Percentiles rank a stretch among this genome's conserved stretches.
phyloP scores from a whole-genome alignment of 2,329 filamentous ascomycete species.

The Aspergillus sergii region DNA sequence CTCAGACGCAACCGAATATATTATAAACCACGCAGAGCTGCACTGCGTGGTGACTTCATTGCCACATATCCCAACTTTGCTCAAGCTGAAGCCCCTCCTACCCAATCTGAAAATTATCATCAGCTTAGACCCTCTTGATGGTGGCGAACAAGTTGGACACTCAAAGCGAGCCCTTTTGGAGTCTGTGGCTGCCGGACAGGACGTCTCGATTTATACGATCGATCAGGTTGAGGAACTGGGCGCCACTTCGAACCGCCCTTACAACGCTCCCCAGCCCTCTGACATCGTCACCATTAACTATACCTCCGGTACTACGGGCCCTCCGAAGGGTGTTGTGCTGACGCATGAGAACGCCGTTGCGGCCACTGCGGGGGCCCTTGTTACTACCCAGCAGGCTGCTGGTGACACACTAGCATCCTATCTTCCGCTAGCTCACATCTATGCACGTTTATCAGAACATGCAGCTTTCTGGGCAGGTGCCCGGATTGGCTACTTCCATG shows the following conservation, averaged over 20 bases:
- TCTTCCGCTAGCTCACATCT: slow-evolving; percentile 92
- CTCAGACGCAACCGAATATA: slow-evolving; percentile 88
- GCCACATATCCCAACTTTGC: slow-evolving; percentile 75
- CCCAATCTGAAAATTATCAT: slow-evolving; percentile 86
- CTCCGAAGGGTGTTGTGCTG: slow-evolving; percentile 67
- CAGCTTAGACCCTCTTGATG: slow-evolving; percentile 79
- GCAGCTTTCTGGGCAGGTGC: slow-evolving; percentile 70
- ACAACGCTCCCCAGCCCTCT: slow-evolving; percentile 70
- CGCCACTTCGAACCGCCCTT: slow-evolving; percentile 66
- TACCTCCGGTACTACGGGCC: slow-evolving; percentile 66
- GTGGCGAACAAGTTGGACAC: slow-evolving; percentile 73
- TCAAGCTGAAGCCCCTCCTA: slow-evolving; percentile 77
- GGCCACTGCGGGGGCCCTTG: slow-evolving; percentile 64
- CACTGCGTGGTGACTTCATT: slow-evolving; percentile 76
- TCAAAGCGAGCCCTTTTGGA: slow-evolving; percentile 81
- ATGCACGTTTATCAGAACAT: slow-evolving; percentile 82
- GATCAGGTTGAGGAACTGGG: slow-evolving; percentile 81
- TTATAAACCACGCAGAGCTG: slow-evolving; percentile 86
- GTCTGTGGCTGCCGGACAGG: slow-evolving; percentile 70
- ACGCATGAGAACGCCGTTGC: slow-evolving; percentile 81
- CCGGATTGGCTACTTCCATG: slow-evolving; percentile 88
- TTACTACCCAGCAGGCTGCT: slow-evolving; percentile 53
- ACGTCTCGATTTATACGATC: slow-evolving; percentile 78
- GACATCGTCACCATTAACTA: slow-evolving; percentile 79
- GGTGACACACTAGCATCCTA: slow-evolving; percentile 79